These are phyloP conservation scores for Coemansia sp. DNA, from an alignment of 192 early-diverging fungal species.

Conservation along the genomic window DNA sequence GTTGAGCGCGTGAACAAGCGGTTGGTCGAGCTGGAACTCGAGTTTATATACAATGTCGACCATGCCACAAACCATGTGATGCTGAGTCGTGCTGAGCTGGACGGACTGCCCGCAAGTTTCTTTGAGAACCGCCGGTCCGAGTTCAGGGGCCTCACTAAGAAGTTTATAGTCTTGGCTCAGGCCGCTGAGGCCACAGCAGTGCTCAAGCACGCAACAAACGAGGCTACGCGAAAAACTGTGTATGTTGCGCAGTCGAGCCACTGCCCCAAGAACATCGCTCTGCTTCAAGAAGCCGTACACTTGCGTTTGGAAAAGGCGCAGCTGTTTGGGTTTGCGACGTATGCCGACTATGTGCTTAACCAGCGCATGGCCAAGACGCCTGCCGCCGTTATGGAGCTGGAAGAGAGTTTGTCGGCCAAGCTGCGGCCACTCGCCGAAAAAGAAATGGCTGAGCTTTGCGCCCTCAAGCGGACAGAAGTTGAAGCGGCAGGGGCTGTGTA, in stretches of 20 bases:
- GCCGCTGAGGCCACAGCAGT: conserved; percentile 51
- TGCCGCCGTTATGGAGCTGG: conserved; percentile 59
- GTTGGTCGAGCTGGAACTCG: conserved; percentile 56
- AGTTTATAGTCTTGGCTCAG: conserved; percentile 65
- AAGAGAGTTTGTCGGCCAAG: conserved; percentile 54
- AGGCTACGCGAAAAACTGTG: conserved; percentile 50
- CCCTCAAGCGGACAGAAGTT: conserved; percentile 55
- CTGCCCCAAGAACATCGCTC: conserved; percentile 56
- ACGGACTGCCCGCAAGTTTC: conserved; percentile 67
- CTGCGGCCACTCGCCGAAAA: conserved; percentile 55
- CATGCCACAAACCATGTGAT: conserved; percentile 55
- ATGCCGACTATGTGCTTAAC: conserved; percentile 65
- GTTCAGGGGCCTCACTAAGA: conserved; percentile 54
- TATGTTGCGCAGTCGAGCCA: conserved; percentile 20
- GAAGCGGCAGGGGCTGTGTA: conserved; percentile 46
- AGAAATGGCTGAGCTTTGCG: conserved; percentile 58
- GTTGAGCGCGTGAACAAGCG: conserved; percentile 18
- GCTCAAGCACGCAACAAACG: conserved; percentile 44
- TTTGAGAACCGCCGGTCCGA: no score
- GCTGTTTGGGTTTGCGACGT: conserved; percentile 64
- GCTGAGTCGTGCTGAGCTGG: conserved; percentile 57
- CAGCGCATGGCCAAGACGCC: conserved; percentile 75
- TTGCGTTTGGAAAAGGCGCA: conserved; percentile 49
- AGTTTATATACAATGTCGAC: conserved; percentile 63
- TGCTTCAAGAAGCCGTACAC: conserved; percentile 56